Evolutionary conservation across 306 rosid species (phyloP).

Genomic region (Lablab purpureus): DNA sequence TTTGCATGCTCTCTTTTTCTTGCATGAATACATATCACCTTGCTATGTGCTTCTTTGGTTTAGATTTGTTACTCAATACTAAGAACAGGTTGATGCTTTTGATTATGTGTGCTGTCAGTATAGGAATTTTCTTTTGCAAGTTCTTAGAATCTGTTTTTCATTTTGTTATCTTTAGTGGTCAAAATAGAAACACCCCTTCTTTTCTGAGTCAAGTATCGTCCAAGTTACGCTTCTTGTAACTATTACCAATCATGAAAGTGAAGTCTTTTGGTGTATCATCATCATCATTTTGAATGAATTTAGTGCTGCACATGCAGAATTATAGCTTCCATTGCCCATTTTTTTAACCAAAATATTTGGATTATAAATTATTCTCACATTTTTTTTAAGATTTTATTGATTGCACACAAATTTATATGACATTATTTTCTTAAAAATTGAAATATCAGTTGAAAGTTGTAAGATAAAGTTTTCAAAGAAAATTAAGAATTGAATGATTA

Average conservation of each 20-base stretch:
- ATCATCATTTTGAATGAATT: conserved; percentile 17
- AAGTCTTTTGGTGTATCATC: conserved; percentile 25
- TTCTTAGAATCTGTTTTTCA: conserved; percentile 45
- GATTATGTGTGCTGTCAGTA: not conserved
- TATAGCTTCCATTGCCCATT: not conserved
- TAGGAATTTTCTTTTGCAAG: conserved; percentile 43
- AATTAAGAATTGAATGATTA: conserved; percentile 22
- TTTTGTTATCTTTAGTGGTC: conserved; percentile 44
- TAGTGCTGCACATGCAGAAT: not conserved
- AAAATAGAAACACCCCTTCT: conserved; percentile 30
- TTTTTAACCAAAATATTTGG: not conserved
- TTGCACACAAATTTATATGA: too few species aligned
- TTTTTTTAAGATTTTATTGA: too few species aligned
- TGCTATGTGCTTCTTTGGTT: conserved; percentile 21
- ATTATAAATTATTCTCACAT: too few species aligned
- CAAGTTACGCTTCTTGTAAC: conserved; percentile 37
- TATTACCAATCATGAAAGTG: conserved; percentile 38
- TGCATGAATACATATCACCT: not conserved
- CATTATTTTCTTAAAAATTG: too few species aligned
- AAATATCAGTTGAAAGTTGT: too few species aligned
- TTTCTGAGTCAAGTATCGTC: conserved; percentile 41
- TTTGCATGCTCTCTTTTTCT: conserved; percentile 22
- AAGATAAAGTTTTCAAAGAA: conserved; percentile 41
- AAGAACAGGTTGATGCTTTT: conserved; percentile 35
- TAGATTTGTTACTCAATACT: conserved; percentile 4